These are phyloP conservation scores for Perkinsus olseni DNA, from an alignment of 169 alveolate genomes.

Conservation along the genomic window DNA sequence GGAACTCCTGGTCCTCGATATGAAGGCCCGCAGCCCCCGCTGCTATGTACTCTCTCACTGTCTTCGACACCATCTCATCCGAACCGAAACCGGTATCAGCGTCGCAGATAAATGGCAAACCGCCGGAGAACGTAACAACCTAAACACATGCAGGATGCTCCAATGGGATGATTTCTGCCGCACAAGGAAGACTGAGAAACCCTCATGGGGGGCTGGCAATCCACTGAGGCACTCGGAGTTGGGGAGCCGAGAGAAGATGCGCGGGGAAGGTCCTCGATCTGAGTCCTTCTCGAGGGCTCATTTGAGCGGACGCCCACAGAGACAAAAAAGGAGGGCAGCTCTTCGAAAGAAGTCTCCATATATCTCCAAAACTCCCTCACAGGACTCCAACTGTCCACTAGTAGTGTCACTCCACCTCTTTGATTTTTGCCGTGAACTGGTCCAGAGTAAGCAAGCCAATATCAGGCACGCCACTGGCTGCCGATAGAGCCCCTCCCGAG, in stretches of 20 bases:
- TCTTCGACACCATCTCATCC: conserved; percentile 60
- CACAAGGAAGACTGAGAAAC: too few relatives aligned
- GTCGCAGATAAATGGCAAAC: conserved; percentile 60
- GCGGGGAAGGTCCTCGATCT: too few relatives aligned
- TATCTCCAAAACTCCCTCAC: too few relatives aligned
- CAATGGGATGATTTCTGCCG: too few relatives aligned
- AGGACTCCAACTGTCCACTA: too few relatives aligned
- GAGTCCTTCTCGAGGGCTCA: too few relatives aligned
- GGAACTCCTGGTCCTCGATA: conserved; percentile 74
- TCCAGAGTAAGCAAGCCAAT: conserved; percentile 46
- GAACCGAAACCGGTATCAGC: conserved; percentile 80
- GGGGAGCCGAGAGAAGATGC: too few relatives aligned
- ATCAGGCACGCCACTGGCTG: conserved; percentile 69
- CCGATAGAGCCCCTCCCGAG: conserved; percentile 72
- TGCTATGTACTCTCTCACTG: conserved; percentile 55
- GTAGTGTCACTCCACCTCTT: neutral
- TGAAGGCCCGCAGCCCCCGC: conserved; percentile 86
- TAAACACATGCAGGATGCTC: neutral
- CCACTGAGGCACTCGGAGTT: too few relatives aligned
- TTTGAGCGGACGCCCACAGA: too few relatives aligned
- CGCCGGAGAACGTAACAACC: conserved; percentile 26
- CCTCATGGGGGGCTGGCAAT: too few relatives aligned
- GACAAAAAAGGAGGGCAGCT: too few relatives aligned
- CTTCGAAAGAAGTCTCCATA: too few relatives aligned
- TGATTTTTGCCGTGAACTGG: conserved; percentile 17